Conservation (phyloP, 2,329 filamentous ascomycete species). For the Neoarthrinium moseri region DNA sequence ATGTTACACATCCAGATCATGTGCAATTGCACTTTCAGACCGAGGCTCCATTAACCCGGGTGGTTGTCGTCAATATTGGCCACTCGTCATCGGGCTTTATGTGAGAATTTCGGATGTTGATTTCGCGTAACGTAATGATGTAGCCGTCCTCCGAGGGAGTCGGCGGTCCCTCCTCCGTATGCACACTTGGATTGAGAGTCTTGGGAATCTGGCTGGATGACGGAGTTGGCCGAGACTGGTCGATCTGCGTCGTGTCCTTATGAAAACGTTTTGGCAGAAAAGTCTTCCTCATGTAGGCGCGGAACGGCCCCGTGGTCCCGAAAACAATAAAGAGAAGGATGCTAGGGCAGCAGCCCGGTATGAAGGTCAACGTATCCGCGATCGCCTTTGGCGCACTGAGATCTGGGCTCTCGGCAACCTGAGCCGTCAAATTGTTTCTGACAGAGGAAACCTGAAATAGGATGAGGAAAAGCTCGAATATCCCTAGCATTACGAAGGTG, state of each 20-base stretch:
- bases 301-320: slow-evolving; percentile 10
- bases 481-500: slow-evolving; percentile 32
- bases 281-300: slow-evolving; percentile 7
- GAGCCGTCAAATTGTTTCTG: slow-evolving; percentile 21
- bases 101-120: neutral
- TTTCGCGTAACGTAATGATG: slow-evolving; percentile 6
- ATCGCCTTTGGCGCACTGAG: slow-evolving; percentile 23
- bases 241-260: neutral
- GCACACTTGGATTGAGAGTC: neutral
- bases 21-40: no score
- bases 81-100: slow-evolving; percentile 5
- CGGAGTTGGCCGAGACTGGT: no score
- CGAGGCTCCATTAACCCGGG: neutral
- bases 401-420: slow-evolving; percentile 25
- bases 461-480: slow-evolving; percentile 32
- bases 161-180: neutral
- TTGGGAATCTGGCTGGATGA: slow-evolving; percentile 2
- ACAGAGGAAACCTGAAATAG: slow-evolving; percentile 27
- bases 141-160: neutral
- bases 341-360: slow-evolving; percentile 24
- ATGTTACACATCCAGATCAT: no score
- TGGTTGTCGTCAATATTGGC: slow-evolving; percentile 7
- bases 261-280: slow-evolving; percentile 7
- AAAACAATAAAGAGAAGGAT: slow-evolving; percentile 20
- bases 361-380: slow-evolving; percentile 31